These are phyloP conservation scores for Zarea fungicola DNA, from an alignment of 2,329 filamentous ascomycete genomes.

Conservation along the genomic window DNA sequence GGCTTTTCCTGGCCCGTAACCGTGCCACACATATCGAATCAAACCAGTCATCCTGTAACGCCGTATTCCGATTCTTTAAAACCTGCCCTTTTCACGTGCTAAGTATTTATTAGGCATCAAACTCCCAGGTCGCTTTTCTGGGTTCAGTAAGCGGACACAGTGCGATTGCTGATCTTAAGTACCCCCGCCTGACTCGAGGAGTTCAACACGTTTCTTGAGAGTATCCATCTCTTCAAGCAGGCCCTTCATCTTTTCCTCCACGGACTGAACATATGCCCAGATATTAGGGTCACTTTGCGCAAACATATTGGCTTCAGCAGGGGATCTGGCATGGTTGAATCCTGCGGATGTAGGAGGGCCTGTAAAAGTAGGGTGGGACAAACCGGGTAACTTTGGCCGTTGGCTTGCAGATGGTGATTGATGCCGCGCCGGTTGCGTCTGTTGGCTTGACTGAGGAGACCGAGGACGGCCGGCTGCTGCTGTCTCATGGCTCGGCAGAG, in stretches of 20 bases:
- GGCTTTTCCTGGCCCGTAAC: too few relatives aligned
- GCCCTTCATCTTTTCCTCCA: constrained; percentile 52
- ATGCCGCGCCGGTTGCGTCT: constrained; percentile 52
- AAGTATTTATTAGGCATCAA: background rate
- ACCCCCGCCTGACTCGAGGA: constrained; percentile 22
- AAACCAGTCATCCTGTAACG: constrained; percentile 10
- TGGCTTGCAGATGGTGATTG: constrained; percentile 45
- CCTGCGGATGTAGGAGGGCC: constrained; percentile 23
- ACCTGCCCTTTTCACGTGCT: background rate
- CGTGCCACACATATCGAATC: constrained; percentile 3
- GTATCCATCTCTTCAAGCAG: constrained; percentile 29
- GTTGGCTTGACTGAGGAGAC: constrained; percentile 61
- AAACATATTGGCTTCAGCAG: constrained; percentile 61
- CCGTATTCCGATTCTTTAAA: constrained; percentile 11
- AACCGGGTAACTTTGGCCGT: constrained; percentile 33
- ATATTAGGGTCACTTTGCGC: constrained; percentile 56
- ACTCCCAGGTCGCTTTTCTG: background rate
- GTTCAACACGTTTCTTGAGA: constrained; percentile 30
- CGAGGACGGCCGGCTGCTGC: constrained; percentile 49
- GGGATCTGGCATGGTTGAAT: constrained; percentile 29
- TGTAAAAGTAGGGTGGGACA: constrained; percentile 32
- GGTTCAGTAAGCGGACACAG: background rate
- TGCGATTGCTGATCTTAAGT: background rate
- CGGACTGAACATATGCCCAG: constrained; percentile 65
- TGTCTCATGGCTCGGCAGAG: constrained; percentile 48